Conservation (phyloP, 2,329 filamentous ascomycete genomes). For the Boeremia exigua region DNA sequence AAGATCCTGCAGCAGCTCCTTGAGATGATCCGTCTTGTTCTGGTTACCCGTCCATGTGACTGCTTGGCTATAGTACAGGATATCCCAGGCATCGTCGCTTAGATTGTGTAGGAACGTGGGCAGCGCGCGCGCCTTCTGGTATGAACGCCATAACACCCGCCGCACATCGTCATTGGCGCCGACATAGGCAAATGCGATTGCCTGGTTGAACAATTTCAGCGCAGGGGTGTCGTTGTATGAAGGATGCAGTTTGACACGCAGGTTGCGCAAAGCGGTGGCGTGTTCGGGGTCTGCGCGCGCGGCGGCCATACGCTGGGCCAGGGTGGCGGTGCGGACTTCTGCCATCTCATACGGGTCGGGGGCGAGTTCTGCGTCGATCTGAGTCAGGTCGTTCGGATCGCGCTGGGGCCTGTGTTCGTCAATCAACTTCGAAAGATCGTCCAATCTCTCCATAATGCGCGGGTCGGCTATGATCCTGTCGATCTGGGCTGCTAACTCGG, state of each 20-base stretch:
- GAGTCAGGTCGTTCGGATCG: constrained; percentile 20
- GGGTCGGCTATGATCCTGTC: constrained; percentile 46
- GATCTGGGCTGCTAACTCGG: constrained; percentile 41
- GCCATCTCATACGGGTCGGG: constrained; percentile 40
- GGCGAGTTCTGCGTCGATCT: constrained; percentile 29
- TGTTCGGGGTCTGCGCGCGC: constrained; percentile 40
- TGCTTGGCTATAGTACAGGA: constrained; percentile 48
- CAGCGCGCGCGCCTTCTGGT: constrained; percentile 39
- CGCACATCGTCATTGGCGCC: constrained; percentile 46
- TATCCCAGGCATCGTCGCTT: constrained; percentile 46
- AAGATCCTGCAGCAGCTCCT: constrained; percentile 37
- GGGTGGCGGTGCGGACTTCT: constrained; percentile 27
- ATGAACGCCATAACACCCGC: constrained; percentile 46
- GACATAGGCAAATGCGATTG: constrained; percentile 43
- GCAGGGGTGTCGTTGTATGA: constrained; percentile 43
- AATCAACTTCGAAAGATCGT: constrained; percentile 38
- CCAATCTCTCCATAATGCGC: constrained; percentile 41
- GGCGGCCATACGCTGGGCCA: constrained; percentile 33
- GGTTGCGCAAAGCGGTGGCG: constrained; percentile 31
- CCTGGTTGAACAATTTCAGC: constrained; percentile 44
- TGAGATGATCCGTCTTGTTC: constrained; percentile 40
- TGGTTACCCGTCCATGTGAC: constrained; percentile 45
- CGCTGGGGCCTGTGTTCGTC: constrained; percentile 9
- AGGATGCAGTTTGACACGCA: constrained; percentile 37
- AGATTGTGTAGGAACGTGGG: constrained; percentile 43